phyloP scores from a whole-genome alignment of 208 protist species.

The Leishmania turanica region DNA sequence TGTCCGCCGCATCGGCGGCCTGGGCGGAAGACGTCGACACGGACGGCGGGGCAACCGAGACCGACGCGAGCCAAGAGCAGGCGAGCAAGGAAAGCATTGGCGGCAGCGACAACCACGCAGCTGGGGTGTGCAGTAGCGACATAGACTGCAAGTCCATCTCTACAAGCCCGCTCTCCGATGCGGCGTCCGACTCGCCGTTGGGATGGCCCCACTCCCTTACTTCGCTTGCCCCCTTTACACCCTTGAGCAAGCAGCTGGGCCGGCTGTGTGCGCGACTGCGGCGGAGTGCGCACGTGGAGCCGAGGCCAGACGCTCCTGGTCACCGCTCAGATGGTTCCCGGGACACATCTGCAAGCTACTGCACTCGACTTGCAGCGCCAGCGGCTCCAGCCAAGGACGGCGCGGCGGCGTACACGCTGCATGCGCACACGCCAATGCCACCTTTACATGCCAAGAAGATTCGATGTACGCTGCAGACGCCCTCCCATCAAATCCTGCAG shows the following conservation, averaged over 20 bases:
- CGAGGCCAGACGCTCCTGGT: neutral
- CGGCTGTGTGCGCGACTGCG: neutral
- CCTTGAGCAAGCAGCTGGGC: neutral
- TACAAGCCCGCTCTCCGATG: neutral
- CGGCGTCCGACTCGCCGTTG: neutral
- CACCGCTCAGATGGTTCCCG: neutral
- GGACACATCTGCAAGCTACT: neutral
- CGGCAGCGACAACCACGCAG: neutral
- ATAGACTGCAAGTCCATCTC: neutral
- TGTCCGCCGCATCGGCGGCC: neutral
- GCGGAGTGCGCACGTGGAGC: neutral
- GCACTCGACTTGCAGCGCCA: neutral
- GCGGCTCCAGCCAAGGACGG: neutral
- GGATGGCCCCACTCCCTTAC: neutral
- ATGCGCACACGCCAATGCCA: conserved; percentile 8
- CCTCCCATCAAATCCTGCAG: neutral
- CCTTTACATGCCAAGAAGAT: conserved; percentile 12
- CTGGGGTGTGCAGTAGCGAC: neutral
- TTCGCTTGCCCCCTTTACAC: neutral
- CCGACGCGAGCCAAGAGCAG: neutral
- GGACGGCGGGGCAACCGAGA: neutral
- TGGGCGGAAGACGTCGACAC: neutral
- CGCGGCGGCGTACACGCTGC: conserved; percentile 9
- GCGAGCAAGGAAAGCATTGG: neutral
- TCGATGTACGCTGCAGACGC: conserved; percentile 1